Percentiles rank a stretch among this genome's conserved stretches.
Evolutionary conservation across 2,329 filamentous ascomycete species (phyloP).

Genomic region (Apiospora pterosperma): DNA sequence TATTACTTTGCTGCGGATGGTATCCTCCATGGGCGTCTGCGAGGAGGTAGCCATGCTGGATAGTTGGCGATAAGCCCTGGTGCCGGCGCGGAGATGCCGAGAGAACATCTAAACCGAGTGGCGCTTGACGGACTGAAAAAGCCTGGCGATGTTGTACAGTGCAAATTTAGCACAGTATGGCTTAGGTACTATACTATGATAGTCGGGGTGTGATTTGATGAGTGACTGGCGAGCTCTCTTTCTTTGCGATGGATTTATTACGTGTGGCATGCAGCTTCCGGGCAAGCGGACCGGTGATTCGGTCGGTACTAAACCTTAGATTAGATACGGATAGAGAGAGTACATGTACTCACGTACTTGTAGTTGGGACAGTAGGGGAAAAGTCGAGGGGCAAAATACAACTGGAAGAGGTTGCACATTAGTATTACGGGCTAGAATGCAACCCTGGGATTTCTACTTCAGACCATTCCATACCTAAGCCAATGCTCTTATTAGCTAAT

Average conservation of each 20-base stretch:
- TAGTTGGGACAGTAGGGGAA: no score
- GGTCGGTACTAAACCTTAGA: neutral
- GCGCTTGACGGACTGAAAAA: no score
- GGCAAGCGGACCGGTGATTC: neutral
- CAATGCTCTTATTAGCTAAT: constrained; percentile 1
- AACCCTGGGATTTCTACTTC: neutral
- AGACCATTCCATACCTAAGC: neutral
- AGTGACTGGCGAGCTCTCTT: neutral
- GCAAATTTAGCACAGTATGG: neutral
- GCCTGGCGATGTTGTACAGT: no score
- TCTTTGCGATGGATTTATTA: neutral
- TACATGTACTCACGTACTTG: no score
- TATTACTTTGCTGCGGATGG: constrained; percentile 74
- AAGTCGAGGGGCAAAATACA: neutral
- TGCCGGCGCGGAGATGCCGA: neutral
- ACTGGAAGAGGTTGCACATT: neutral
- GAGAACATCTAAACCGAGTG: constrained; percentile 3
- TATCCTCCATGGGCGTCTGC: constrained; percentile 78
- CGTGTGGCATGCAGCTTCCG: neutral
- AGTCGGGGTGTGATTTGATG: neutral
- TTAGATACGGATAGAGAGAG: neutral
- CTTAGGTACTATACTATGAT: neutral
- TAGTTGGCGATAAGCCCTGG: constrained; percentile 47
- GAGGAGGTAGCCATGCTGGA: constrained; percentile 42
- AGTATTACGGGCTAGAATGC: no score